Conservation (phyloP, 2,329 filamentous ascomycete species). For the Cadophora sp. region DNA sequence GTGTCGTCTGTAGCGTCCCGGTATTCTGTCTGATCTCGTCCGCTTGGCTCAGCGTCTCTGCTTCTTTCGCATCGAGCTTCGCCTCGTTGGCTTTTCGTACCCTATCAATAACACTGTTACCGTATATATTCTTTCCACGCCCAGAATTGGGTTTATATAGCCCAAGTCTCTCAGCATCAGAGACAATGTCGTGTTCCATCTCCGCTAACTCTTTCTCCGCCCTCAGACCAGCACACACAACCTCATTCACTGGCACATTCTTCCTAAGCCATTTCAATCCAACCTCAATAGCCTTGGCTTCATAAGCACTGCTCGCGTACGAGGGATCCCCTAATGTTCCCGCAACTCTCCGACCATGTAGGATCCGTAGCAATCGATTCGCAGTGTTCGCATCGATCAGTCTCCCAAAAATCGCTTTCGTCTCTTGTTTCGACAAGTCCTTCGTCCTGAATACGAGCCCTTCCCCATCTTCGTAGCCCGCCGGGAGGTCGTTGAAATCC, state of each 20-base stretch:
- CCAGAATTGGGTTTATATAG: conserved; percentile 42
- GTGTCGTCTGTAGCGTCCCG: conserved; percentile 36
- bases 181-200: conserved; percentile 52
- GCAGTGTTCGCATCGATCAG: conserved; percentile 53
- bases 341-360: conserved; percentile 69
- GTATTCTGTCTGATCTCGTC: conserved; percentile 44
- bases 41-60: conserved; percentile 50
- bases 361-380: conserved; percentile 62
- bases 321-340: conserved; percentile 67
- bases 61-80: conserved; percentile 53
- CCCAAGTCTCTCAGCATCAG: conserved; percentile 41
- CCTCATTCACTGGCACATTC: conserved; percentile 63
- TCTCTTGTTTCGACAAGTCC: conserved; percentile 58
- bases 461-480: conserved; percentile 59
- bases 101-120: conserved; percentile 61
- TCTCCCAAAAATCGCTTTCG: conserved; percentile 57
- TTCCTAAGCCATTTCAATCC: conserved; percentile 63
- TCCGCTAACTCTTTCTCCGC: conserved; percentile 67
- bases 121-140: conserved; percentile 57
- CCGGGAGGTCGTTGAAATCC: conserved; percentile 65
- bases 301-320: conserved; percentile 43
- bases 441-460: conserved; percentile 60
- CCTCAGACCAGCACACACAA: conserved; percentile 64
- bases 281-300: conserved; percentile 48
- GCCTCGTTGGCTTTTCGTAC: conserved; percentile 61